These are phyloP conservation scores for Scheffersomyces quercinus DNA, from an alignment of 1,139 yeast genomes.

Conservation along the genomic window DNA sequence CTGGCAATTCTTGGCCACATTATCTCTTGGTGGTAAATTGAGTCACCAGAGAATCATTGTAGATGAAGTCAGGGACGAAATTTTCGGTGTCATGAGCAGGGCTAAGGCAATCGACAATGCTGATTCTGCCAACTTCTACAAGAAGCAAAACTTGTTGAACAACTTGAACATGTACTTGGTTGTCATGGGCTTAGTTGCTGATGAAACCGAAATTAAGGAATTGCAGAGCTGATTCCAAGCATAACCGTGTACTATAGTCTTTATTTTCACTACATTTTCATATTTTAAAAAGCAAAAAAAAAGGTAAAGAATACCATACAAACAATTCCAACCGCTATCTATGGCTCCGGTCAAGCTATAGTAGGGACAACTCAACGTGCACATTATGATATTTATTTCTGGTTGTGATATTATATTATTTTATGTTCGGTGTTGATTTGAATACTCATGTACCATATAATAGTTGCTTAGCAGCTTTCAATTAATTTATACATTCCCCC, in stretches of 20 bases:
- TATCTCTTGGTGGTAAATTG: constrained; percentile 88
- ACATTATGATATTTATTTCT: too few species aligned
- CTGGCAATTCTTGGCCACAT: constrained; percentile 96
- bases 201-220: constrained; percentile 61
- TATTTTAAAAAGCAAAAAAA: not conserved
- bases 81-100: constrained; percentile 82
- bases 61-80: constrained; percentile 92
- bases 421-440: too few species aligned
- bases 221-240: constrained; percentile 25
- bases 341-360: not conserved
- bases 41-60: constrained; percentile 94
- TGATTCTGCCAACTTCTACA: constrained; percentile 55
- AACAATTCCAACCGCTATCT: not conserved
- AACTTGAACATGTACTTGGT: constrained; percentile 91
- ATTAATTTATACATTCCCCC: too few species aligned
- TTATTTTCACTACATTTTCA: not conserved
- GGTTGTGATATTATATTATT: too few species aligned
- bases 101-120: constrained; percentile 67
- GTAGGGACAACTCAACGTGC: not conserved
- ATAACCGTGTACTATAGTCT: not conserved
- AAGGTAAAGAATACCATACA: not conserved
- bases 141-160: constrained; percentile 65
- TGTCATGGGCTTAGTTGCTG: constrained; percentile 95
- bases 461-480: too few species aligned
- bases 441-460: too few species aligned